Percentiles rank a stretch among this genome's conserved stretches.
phyloP scores from a whole-genome alignment of 352 stramenopile species.

The Globisporangium middletonii region DNA sequence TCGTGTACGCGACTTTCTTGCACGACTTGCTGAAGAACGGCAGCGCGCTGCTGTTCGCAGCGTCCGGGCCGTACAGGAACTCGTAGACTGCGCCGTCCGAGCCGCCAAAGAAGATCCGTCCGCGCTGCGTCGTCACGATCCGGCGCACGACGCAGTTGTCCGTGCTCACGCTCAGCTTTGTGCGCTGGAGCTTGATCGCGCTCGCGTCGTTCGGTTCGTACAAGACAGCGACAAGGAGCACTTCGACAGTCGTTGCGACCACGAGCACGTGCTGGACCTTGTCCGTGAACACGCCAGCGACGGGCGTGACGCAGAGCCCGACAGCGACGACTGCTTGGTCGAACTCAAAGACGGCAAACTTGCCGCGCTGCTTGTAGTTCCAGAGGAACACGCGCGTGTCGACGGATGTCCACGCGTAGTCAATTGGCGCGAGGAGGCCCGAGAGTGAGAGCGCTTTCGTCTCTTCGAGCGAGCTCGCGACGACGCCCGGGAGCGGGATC shows the following conservation, averaged over 20 bases:
- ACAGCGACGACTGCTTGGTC: slow-evolving; percentile 92
- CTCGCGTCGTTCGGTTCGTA: slow-evolving; percentile 44
- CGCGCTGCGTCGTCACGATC: slow-evolving; percentile 79
- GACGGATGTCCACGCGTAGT: slow-evolving; percentile 93
- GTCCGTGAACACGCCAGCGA: slow-evolving; percentile 89
- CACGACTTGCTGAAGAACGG: slow-evolving; percentile 68
- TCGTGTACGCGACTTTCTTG: slow-evolving; percentile 91
- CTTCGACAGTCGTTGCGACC: slow-evolving; percentile 93
- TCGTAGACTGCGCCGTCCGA: slow-evolving; percentile 95
- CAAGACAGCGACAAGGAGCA: slow-evolving; percentile 90
- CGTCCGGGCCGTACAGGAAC: slow-evolving; percentile 67
- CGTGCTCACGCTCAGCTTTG: slow-evolving; percentile 89
- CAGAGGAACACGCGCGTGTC: slow-evolving; percentile 94
- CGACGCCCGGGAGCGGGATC: slow-evolving; percentile 57
- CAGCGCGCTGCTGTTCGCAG: slow-evolving; percentile 22
- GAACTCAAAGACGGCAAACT: slow-evolving; percentile 87
- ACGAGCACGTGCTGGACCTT: slow-evolving; percentile 93
- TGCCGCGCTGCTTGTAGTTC: slow-evolving; percentile 82
- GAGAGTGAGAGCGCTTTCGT: slow-evolving; percentile 79
- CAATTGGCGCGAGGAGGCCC: slow-evolving; percentile 86
- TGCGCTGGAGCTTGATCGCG: slow-evolving; percentile 60
- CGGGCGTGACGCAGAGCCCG: slow-evolving; percentile 79
- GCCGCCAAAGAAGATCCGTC: slow-evolving; percentile 95
- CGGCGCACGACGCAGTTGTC: slow-evolving; percentile 92
- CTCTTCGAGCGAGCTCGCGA: slow-evolving; percentile 68